Base-by-base conservation (phyloP, 2,329 filamentous ascomycete genomes). In the Xylariaceae sp. region DNA sequence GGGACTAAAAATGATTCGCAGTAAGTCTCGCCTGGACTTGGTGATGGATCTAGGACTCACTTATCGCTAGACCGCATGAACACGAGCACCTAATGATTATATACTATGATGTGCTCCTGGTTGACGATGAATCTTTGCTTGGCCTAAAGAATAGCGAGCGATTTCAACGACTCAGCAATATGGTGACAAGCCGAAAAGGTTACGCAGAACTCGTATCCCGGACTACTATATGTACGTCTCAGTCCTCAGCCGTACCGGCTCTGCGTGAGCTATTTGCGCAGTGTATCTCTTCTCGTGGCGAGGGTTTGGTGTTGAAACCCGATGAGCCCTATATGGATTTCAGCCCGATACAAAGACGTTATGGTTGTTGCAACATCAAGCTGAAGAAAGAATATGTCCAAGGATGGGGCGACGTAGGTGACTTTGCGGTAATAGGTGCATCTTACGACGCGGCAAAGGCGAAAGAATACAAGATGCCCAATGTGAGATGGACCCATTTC, bases 361-460 rank as follows among this genome's bases (percentile, higher is more conserved):
- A 73, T 54, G 65, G 69, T 2, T 74, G 74, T 13, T 76, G 73
- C 53, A 87, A 84, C 67, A 88, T 96, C 64, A 96, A 96, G 70
- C 70, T 96, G 40, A 96, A 96, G 70, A 90, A 90, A 64, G 89
- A 94, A 64, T 95, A 95, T 63, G 80, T 95, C 36, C 77, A 80
- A 22, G 83, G 83, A 2, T 82, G 92, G 66, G 89, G 90, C 0
- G 91, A 95, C 56, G 83, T 90, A 29, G 88, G 88, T 9, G 92
- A 96, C 67, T 88, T 96, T 65, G 85, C 87, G 1, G 78, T 92
- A 1, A 74, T 96, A 2, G 91, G 89, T 0, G 91, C 83, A 5
- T 82, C 83, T 16, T 91, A 87, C 61, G 81, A 90, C 60, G 72
- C 86, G 2, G 73, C 77, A 47, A 80, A 83, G 57, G 87, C 85